These are phyloP conservation scores for Grifola frondosa DNA, from an alignment of 1,284 basidiomycete genomes.

Conservation along the genomic window DNA sequence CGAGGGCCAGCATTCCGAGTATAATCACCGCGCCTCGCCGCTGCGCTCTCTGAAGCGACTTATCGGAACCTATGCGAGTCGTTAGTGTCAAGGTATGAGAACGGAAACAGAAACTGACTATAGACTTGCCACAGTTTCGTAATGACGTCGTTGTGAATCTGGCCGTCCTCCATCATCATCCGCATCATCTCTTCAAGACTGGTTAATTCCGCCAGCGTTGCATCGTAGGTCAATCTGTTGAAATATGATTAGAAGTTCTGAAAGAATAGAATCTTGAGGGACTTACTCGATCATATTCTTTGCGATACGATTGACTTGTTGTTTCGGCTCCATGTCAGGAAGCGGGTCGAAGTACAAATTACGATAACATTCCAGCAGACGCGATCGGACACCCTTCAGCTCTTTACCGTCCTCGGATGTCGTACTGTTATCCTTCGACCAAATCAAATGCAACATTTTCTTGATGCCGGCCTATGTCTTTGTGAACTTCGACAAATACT, in stretches of 20 bases:
- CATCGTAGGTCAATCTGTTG: conserved; percentile 79
- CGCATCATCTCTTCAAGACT: conserved; percentile 96
- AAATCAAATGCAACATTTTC: conserved; percentile 97
- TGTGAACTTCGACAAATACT: background rate
- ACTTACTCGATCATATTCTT: conserved; percentile 96
- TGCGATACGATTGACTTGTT: conserved; percentile 91
- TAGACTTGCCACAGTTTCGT: conserved; percentile 96
- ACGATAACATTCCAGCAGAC: conserved; percentile 89
- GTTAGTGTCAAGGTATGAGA: background rate
- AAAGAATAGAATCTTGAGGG: background rate
- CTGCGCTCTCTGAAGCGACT: conserved; percentile 77
- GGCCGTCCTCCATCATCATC: conserved; percentile 87
- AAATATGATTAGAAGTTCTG: conserved; percentile 1
- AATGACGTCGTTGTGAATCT: conserved; percentile 84
- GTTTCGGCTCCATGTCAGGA: conserved; percentile 70
- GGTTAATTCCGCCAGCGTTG: conserved; percentile 93
- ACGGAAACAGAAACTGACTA: conserved; percentile 48
- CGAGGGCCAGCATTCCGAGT: conserved; percentile 92
- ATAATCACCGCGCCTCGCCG: conserved; percentile 93
- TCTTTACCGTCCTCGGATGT: conserved; percentile 86
- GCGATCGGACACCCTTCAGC: conserved; percentile 84
- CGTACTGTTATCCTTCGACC: conserved; percentile 92
- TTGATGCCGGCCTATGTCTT: conserved; percentile 75
- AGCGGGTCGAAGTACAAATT: conserved; percentile 87
- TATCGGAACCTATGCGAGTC: conserved; percentile 51